phyloP scores from a whole-genome alignment of 768 basidiomycete species.

The Rhodocollybia butyracea region DNA sequence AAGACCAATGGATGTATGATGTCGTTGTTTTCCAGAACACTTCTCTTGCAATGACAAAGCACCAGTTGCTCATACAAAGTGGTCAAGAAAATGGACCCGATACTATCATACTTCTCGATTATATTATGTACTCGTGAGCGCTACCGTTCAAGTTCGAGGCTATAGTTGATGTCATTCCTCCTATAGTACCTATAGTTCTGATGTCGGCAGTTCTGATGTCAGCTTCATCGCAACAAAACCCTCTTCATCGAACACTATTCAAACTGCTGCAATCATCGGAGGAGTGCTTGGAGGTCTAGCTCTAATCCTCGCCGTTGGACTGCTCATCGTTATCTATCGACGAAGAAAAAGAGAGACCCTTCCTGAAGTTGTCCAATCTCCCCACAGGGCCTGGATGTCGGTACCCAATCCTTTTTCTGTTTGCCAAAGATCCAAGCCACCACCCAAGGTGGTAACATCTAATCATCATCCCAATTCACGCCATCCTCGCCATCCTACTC shows the following conservation, averaged over 20 bases:
- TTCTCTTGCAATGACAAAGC: conserved; percentile 2
- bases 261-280: conserved; percentile 21
- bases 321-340: conserved; percentile 11
- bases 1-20: conserved; percentile 2
- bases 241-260: not conserved
- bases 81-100: not conserved
- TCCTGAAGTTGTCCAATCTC: not conserved
- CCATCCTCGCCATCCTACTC: not conserved
- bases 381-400: not conserved
- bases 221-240: no score
- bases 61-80: conserved; percentile 10
- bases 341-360: not conserved
- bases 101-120: conserved; percentile 11
- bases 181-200: not conserved
- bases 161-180: not conserved
- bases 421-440: conserved; percentile 16
- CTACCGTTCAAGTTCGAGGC: not conserved
- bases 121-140: conserved; percentile 18
- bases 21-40: conserved; percentile 7
- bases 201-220: not conserved
- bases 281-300: conserved; percentile 24
- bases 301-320: conserved; percentile 18
- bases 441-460: not conserved
- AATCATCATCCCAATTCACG: not conserved
- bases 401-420: not conserved